Conservation (phyloP, 306 rosid genomes). For the Psophocarpus tetragonolobus region DNA sequence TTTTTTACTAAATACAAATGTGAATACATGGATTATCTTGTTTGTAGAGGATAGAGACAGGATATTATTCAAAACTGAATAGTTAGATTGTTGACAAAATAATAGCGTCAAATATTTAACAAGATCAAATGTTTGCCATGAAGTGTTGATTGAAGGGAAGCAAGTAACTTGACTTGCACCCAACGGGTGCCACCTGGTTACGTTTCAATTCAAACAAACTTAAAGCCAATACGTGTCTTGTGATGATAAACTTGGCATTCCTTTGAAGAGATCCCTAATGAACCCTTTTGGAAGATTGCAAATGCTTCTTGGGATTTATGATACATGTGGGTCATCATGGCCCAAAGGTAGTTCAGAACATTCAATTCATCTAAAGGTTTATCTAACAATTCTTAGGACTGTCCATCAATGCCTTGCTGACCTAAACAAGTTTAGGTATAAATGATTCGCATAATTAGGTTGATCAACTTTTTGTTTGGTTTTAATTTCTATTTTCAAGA, state of each 20-base stretch:
- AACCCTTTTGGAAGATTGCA: not conserved
- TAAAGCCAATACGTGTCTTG: not conserved
- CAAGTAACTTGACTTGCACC: slow-evolving; percentile 27
- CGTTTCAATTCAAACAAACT: not conserved
- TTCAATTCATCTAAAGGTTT: not conserved
- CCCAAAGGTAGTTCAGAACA: not conserved
- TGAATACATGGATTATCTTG: too few species aligned
- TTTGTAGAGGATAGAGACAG: too few species aligned
- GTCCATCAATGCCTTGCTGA: not conserved
- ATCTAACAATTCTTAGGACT: not conserved
- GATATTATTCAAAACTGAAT: too few species aligned
- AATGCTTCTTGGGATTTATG: not conserved
- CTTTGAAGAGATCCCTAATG: not conserved
- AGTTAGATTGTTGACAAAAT: not conserved
- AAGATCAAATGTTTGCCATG: not conserved
- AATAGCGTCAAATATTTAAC: not conserved
- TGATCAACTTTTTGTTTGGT: too few species aligned
- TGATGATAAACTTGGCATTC: not conserved
- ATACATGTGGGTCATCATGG: slow-evolving; percentile 17
- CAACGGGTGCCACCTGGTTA: slow-evolving; percentile 23
- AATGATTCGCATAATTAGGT: too few species aligned
- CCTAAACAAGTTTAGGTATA: not conserved
- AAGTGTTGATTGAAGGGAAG: not conserved
- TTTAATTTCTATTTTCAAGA: too few species aligned
- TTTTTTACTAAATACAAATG: too few species aligned